Conservation (phyloP, 306 rosid genomes). For the Quercus mongolica region DNA sequence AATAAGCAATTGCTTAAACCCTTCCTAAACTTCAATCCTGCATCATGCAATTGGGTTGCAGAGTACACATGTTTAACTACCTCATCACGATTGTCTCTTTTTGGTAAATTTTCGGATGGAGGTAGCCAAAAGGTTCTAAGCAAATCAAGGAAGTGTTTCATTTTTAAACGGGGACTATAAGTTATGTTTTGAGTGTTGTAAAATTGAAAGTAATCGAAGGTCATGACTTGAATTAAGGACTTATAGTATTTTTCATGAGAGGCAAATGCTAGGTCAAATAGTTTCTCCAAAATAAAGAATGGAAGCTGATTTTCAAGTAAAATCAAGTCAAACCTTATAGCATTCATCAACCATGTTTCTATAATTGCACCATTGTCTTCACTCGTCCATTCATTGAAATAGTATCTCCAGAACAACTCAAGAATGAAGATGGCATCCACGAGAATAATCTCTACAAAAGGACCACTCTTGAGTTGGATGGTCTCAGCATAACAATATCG, state of each 20-base stretch:
- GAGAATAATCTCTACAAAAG: neutral
- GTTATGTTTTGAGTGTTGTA: neutral
- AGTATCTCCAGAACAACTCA: neutral
- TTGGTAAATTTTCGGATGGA: neutral
- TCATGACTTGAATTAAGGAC: neutral
- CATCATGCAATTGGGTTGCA: neutral
- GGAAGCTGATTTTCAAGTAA: neutral
- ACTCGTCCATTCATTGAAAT: neutral
- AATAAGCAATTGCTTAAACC: neutral
- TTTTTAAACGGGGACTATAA: neutral
- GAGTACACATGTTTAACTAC: neutral
- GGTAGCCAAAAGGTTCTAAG: neutral
- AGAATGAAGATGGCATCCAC: neutral
- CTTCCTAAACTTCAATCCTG: neutral
- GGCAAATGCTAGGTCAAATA: neutral
- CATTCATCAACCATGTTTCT: neutral
- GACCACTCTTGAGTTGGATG: neutral
- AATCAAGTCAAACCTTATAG: neutral
- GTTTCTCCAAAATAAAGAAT: neutral
- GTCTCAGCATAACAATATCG: no score
- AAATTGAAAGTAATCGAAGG: neutral
- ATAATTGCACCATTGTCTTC: rapidly evolving
- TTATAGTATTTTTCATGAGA: rapidly evolving
- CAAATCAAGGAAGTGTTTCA: neutral
- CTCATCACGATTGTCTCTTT: neutral